Evolutionary conservation across 139 green algal species (phyloP), one percentile per base, ranked within the genome.

Genomic region (Monoraphidium neglectum): DNA sequence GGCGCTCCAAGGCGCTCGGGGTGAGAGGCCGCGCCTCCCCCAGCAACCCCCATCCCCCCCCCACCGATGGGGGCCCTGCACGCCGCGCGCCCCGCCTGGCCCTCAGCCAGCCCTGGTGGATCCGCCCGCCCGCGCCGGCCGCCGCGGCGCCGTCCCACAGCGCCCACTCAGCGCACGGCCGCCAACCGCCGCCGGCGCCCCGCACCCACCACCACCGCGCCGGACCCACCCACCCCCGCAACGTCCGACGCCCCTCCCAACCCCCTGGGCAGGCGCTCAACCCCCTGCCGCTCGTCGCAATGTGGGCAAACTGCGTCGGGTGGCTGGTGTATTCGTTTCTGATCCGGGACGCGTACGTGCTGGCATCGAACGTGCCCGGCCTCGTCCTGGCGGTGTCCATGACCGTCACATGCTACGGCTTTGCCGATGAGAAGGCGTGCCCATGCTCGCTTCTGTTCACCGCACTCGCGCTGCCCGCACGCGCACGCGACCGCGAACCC

Each of bases 271-370:
- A 79, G 73, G 72, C 61, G 47, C 47, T 79, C 49, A 79, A 79
- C 60, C 73, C 73, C 1, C 49, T 79, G 10, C 73, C 73, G 24
- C n/a, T 73, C 24, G 63, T 79, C 37, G 65, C 75, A 0, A 80
- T 80, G 75, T 75, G 54, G 65, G 75, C 75, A 4, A 80, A 80
- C 56, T 80, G 75, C 54, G 37, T 51, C 5, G 75, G 33, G 4
- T 80, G 75, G 75, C 66, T 80, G 38, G 66, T 80, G 30, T 80
- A 80, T 40, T 62, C 75, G 15, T 80, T 70, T 54, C 32, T 80
- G 4, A 80, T 21, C 2, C 32, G 24, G 32, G 75, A 80, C 66
- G 21, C 53, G 3, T 80, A 80, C 38, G 66, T 80, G 5, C 56
- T 80, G 3, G 75, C 54, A 26, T 80, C 75, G 32, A 80, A 80